Base-by-base conservation (phyloP, 305 asterid genomes). In the Fraxinus sp. region DNA sequence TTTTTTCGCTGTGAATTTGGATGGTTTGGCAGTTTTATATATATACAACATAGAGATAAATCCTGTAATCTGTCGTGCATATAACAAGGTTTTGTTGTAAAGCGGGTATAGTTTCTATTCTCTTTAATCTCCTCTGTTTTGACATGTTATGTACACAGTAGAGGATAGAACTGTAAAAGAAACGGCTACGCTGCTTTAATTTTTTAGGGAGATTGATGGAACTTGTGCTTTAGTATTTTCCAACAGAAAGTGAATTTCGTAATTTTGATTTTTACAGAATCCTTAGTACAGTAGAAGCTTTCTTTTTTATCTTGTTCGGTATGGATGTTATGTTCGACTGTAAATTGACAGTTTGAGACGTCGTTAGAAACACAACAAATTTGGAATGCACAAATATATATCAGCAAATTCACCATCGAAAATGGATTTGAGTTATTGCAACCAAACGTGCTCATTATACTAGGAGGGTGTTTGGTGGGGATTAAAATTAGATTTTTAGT, bases 161-260 rank as follows among this genome's bases (percentile, higher is more conserved):
- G 85, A 85, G 86, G 84, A 20, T 70, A 76, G 46, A 57, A 78
- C 74, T 84, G 87, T 85, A 81, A 71, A 82, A 84, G 74, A 76
- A 66, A 77, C 81, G 37, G 36, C 39, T 76, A 11, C 49, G 83
- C 37, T 79, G 75, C 71, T 59, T 24, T 59, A 73, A 16, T n/a
- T 73, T 32, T 73, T 73, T 14, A 73, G 35, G 9, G 46, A 73
- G 28, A 73, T 35, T 18, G 49, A 35, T 70, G 10, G 7, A 14
- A 14, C 39, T 28, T 4, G 7, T 62, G 13, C 14, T 62, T 3
- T 22, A 62, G 71, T 62, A 22, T 20, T 55, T 62, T 62, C 71
- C 71, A 20, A 28, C 71, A 62, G 70, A 59, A 2, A 62, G 30
- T 62, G 32, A 20, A 62, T 62, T 62, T 22, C 30, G 14, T 59